Base-by-base conservation (phyloP, 768 basidiomycete genomes). In the Podaxis sp. region DNA sequence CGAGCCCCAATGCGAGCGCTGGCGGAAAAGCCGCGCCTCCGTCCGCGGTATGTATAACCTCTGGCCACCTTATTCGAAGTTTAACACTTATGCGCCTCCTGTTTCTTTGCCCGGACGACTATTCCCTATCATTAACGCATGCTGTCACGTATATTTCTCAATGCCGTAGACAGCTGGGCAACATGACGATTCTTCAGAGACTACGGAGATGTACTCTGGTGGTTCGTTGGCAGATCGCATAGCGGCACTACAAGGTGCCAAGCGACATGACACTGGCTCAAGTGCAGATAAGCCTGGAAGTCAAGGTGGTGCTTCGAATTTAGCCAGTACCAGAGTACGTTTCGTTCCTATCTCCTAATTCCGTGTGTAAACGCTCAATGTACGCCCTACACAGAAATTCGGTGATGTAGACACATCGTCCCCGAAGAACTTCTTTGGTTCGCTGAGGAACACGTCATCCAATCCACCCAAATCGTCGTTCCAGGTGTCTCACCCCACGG, bases 361-460 rank as follows among this genome's bases (percentile, higher is more conserved):
- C 1, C 27, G 1, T 21, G 2, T n/a, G 32, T 32, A 1, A 32
- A 32, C 1, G 32, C 23, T 50, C 38, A 38, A 14, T 11, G 21
- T 51, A 28, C 11, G 14, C 23, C 23, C 14, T 25, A 13, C n/a
- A 56, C 64, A 87, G 86, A 83, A 77, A 81, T 77, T 87, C 56
- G 84, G 84, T n/a, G 78, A 83, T 61, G 74, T 87, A 23, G 82
- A 87, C 69, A 79, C 79, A 42, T 78, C 83, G 0, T 82, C 84
- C 0, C 64, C 74, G 5, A 77, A 77, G 60, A 75, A 73, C 54
- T 77, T 82, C 71, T 69, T 80, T 53, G 76, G 78, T 3, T 78
- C 86, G 10, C 71, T 84, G 38, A 70, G 77, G 54, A 73, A 71
- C 28, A 48, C 50, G 4, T 59, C 50, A 16, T 60, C 59, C 2